A percentile compares a stretch with the other conserved stretches of the same genome.
phyloP scores from a whole-genome alignment of 805 yeast species.

The Lipomyces kockii region DNA sequence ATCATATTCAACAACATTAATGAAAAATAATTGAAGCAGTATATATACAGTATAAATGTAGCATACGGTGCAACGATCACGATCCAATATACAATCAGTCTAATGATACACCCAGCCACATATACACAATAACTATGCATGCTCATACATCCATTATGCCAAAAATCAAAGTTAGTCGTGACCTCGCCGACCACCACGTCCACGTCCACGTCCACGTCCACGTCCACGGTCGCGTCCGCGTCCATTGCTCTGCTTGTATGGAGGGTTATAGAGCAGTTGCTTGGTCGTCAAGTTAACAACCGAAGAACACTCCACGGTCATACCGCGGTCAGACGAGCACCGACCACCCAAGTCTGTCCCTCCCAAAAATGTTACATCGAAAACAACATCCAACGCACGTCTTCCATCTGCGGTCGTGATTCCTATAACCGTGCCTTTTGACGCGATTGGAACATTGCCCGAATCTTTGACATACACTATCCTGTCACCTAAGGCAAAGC shows the following conservation, averaged over 20 bases:
- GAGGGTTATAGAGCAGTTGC: conserved; percentile 48
- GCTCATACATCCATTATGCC: background rate
- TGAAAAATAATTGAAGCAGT: background rate
- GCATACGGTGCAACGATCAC: background rate
- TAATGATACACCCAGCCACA: background rate
- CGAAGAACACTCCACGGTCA: conserved; percentile 78
- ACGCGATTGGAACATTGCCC: conserved; percentile 86
- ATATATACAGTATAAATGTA: background rate
- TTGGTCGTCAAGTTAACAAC: conserved; percentile 75
- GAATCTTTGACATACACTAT: conserved; percentile 81
- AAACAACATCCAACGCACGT: conserved; percentile 65
- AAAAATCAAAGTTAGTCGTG: conserved; percentile 5
- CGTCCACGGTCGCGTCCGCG: background rate
- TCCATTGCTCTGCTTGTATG: background rate
- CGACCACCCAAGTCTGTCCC: conserved; percentile 84
- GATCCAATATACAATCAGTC: background rate
- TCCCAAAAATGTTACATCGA: conserved; percentile 80
- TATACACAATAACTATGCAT: background rate
- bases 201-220: background rate
- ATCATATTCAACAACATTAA: background rate
- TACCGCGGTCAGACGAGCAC: conserved; percentile 76
- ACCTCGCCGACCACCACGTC: conserved; percentile 37
- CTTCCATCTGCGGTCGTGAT: conserved; percentile 24
- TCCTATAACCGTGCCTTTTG: conserved; percentile 86
- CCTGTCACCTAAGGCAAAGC: conserved; percentile 85